phyloP scores from a whole-genome alignment of 2,329 filamentous ascomycete species.

The Alternaria metachromatica region DNA sequence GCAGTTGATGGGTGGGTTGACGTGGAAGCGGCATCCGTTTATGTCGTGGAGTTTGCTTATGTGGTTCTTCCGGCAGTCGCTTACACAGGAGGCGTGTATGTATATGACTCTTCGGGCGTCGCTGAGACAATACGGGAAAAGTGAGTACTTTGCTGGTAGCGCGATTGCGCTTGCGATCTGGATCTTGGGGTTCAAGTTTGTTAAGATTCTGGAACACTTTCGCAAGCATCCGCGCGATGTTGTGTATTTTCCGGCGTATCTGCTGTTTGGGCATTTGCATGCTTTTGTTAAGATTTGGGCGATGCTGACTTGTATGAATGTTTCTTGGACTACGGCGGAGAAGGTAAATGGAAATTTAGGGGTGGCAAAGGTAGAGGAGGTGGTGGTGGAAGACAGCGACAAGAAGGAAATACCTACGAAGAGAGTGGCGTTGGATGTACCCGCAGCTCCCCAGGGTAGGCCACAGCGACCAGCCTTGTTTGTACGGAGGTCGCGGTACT shows the following conservation, averaged over 20 bases:
- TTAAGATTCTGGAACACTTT: neutral
- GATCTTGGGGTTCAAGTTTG: neutral
- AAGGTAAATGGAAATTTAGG: neutral
- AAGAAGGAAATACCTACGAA: accelerated
- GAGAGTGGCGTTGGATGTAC: neutral
- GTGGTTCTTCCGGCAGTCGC: neutral
- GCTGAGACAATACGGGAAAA: neutral
- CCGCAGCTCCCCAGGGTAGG: accelerated
- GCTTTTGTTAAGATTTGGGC: neutral
- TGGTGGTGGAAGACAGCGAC: neutral
- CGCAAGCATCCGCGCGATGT: neutral
- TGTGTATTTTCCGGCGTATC: neutral
- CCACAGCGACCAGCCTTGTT: neutral
- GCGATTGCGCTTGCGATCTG: neutral
- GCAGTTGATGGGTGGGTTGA: neutral
- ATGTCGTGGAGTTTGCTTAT: neutral
- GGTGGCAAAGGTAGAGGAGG: neutral
- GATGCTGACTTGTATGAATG: neutral
- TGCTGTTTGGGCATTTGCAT: neutral
- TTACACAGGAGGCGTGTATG: neutral
- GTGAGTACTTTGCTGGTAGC: neutral
- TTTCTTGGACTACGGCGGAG: neutral
- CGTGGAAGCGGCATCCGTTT: neutral
- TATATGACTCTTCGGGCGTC: neutral
- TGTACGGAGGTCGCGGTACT: neutral